Evolutionary conservation across 331 rosid genomes (phyloP), one percentile per base, ranked within the genome.

Genomic region (Erythrophleum ivorense): DNA sequence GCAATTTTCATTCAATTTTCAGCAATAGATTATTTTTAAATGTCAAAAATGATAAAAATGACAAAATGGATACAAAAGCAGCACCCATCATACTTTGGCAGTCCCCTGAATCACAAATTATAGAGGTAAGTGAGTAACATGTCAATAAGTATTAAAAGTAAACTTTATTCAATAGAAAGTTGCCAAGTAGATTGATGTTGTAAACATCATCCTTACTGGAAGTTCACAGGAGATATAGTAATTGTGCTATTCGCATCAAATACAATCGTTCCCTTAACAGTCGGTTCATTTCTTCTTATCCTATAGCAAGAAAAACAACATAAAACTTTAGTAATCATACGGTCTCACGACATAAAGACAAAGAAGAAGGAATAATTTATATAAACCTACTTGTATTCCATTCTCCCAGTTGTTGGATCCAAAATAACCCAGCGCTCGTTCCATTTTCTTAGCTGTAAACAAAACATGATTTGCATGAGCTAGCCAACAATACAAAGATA

Each of bases 161-260:
- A 80, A 75, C 64, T 14, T 10, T 41, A 77, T 46, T 72, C 75
- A 46, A 55, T 4, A 65, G 5, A 85, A 46, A 58, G 69, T 19
- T 36, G 34, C 19, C 54, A 40, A 76, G 66, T 14, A 48, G 19
- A 75, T 24, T 45, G 7, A 40, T 79, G 64, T 43, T 24, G 72
- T 67, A 66, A 87, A 72, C 57, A 65, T 58, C 46, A 66, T 36
- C 80, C 99, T 91, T 87, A 96, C 99, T 96, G 89, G 86, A 96
- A 94, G 80, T 96, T 96, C 81, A 96, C 99, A 5, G 99, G 99
- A 85, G 99, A 96, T 40, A 92, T 50, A 0, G 99, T 86, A 48
- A 96, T 92, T 7, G 97, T 96, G 92, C 99, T 96, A 88, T 87
- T 94, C 5, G 92, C 98, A 70, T 96, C 97, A 86, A 96, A 96